Base-by-base conservation (phyloP, 2,329 filamentous ascomycete species). In the Fusarium chuoi region DNA sequence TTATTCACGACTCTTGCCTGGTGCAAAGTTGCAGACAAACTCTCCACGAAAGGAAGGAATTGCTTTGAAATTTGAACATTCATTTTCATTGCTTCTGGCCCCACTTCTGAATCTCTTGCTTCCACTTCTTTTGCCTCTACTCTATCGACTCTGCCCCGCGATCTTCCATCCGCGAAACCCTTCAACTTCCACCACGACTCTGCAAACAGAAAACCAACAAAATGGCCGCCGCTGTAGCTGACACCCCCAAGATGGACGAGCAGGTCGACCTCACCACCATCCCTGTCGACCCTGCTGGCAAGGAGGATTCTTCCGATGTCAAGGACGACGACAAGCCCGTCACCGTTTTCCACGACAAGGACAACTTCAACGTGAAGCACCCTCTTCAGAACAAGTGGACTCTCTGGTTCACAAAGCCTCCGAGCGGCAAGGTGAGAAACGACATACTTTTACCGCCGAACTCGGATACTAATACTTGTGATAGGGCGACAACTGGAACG, bases 321-420 rank as follows among this genome's bases (percentile, higher is more conserved):
- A 86, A 87, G 62, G 83, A 83, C 61, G 83, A 83, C 61, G 85
- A 86, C 74, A 92, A 95, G 81, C 87, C 93, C 58, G 89, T 98
- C 79, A 99, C 96, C 52, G 96, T 99, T 78, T 99, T 99, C 87
- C 95, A 99, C 83, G 95, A 98, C 86, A 93, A 96, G 78, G 93
- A 98, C 77, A 98, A 99, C 89, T 99, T 99, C 90, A 99, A 97
- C 80, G 96, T 99, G 84, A 99, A 98, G 89, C 96, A 99, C 84
- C 96, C 95, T 76, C 89, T 99, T 70, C 95, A 97, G 89, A 93
- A 98, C 88, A 93, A 94, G 82, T 99, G 96, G 96, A 98, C 96
- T 68, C 88, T 99, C 64, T 99, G 97, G 97, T 99, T 98, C 88
- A 98, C 96, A 80, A 98, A 98, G 90, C 96, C 96, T 61, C 93